A percentile compares a stretch with the other conserved stretches of the same genome.
Evolutionary conservation across 805 yeast species (phyloP).

Genomic region (Phaffomyces thermotolerans): DNA sequence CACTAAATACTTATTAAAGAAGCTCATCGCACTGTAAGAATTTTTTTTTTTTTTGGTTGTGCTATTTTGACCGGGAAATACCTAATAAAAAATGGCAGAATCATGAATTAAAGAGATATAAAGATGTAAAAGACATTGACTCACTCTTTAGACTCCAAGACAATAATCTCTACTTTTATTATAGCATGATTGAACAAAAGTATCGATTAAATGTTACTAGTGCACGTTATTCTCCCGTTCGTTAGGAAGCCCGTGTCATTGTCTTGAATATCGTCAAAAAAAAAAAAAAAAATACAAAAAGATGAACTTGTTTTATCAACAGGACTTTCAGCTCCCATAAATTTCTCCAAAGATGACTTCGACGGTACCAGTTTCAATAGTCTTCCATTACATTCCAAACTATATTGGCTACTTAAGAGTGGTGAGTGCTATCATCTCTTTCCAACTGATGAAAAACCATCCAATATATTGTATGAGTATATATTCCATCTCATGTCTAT

Average conservation of each 20-base stretch:
- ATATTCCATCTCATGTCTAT: constrained; percentile 80
- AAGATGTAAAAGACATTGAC: background rate
- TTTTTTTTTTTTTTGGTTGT: too few relatives aligned
- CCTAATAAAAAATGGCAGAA: constrained; percentile 1
- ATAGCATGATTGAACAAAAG: too few relatives aligned
- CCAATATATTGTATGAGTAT: constrained; percentile 72
- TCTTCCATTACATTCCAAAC: constrained; percentile 82
- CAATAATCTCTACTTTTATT: too few relatives aligned
- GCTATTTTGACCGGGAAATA: background rate
- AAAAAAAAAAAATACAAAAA: too few relatives aligned
- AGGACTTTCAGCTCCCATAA: too few relatives aligned
- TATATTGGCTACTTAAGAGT: constrained; percentile 87
- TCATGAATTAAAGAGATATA: background rate
- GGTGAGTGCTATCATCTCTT: constrained; percentile 70
- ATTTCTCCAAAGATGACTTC: background rate
- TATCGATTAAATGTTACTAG: too few relatives aligned
- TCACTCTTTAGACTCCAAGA: too few relatives aligned
- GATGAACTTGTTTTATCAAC: too few relatives aligned
- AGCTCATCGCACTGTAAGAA: constrained; percentile 8
- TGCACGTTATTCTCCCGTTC: too few relatives aligned
- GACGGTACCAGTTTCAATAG: constrained; percentile 38
- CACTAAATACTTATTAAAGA: background rate
- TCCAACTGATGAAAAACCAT: constrained; percentile 73
- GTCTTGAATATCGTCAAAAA: too few relatives aligned
- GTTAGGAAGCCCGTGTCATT: too few relatives aligned